Conservation (phyloP, 768 basidiomycete species). For the Coprinopsis strossmayeri region DNA sequence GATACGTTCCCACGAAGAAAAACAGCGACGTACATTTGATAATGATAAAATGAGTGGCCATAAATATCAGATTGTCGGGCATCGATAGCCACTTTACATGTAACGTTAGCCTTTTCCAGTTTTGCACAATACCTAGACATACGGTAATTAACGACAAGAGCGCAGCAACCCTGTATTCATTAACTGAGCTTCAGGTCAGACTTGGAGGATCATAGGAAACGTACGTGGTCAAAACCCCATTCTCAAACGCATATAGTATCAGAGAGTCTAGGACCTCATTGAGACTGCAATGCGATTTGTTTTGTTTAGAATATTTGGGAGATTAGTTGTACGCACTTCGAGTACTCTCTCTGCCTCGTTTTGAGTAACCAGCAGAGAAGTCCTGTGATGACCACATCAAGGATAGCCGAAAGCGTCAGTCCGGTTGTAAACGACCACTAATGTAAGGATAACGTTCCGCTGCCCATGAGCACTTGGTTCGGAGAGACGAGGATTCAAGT, state of each 20-base stretch:
- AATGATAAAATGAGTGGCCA: conserved; percentile 45
- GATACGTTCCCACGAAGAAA: background rate
- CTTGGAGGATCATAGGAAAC: background rate
- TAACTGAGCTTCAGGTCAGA: too few species aligned
- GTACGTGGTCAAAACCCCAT: conserved; percentile 43
- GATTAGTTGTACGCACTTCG: conserved; percentile 33
- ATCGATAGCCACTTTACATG: conserved; percentile 42
- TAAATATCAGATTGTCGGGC: conserved; percentile 37
- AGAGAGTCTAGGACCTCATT: conserved; percentile 41
- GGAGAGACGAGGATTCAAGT: background rate
- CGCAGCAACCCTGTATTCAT: conserved; percentile 36
- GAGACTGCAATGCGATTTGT: conserved; percentile 32
- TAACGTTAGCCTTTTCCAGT: too few species aligned
- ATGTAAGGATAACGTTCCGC: background rate
- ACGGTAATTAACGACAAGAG: conserved; percentile 40
- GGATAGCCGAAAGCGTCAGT: conserved; percentile 39
- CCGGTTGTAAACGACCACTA: conserved; percentile 55
- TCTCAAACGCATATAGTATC: conserved; percentile 47
- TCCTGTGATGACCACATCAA: conserved; percentile 43
- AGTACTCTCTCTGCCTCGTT: conserved; percentile 28
- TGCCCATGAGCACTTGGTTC: background rate
- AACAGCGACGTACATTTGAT: conserved; percentile 28
- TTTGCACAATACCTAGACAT: too few species aligned
- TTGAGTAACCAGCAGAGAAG: conserved; percentile 38
- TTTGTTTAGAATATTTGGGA: too few species aligned